Evolutionary conservation across 345 rosid genomes (phyloP).

Genomic region (Linum tenue): DNA sequence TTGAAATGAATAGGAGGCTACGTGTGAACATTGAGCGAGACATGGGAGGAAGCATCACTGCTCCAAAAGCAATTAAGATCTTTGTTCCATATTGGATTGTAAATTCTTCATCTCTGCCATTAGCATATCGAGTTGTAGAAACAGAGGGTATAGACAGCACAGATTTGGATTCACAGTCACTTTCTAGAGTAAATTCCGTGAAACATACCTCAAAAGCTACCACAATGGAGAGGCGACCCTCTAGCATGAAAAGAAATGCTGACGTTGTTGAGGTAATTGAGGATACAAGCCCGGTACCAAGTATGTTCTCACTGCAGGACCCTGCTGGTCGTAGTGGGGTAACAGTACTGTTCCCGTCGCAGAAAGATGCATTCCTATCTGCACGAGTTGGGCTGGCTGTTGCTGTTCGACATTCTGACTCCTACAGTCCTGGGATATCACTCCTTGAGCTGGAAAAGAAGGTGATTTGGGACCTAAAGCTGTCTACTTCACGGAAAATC

Average conservation of each 20-base stretch:
- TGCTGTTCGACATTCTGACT: slow-evolving; percentile 66
- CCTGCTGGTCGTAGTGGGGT: slow-evolving; percentile 70
- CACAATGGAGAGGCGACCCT: slow-evolving; percentile 43
- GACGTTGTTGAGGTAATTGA: slow-evolving; percentile 75
- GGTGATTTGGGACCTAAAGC: slow-evolving; percentile 34
- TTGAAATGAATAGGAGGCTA: slow-evolving; percentile 54
- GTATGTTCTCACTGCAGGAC: slow-evolving; percentile 97
- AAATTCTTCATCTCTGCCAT: slow-evolving; percentile 65
- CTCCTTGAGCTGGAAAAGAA: slow-evolving; percentile 94
- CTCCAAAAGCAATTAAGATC: slow-evolving; percentile 78
- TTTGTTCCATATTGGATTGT: slow-evolving; percentile 96
- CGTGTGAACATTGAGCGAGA: slow-evolving; percentile 88
- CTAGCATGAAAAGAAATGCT: slow-evolving; percentile 43
- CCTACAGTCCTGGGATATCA: slow-evolving; percentile 84
- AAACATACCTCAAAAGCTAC: slow-evolving; percentile 49
- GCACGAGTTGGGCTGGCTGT: slow-evolving; percentile 77
- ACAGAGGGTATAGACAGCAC: slow-evolving; percentile 59
- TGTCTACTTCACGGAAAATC: neutral
- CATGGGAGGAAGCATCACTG: slow-evolving; percentile 78
- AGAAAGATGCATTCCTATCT: slow-evolving; percentile 69
- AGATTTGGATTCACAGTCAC: slow-evolving; percentile 46
- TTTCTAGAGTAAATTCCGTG: slow-evolving; percentile 66
- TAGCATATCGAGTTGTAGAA: slow-evolving; percentile 82
- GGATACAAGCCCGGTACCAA: slow-evolving; percentile 79
- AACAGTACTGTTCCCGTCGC: slow-evolving; percentile 46